phyloP scores from a whole-genome alignment of 805 yeast genomes.

The Saccharomycopsis oosterbeekiorum region DNA sequence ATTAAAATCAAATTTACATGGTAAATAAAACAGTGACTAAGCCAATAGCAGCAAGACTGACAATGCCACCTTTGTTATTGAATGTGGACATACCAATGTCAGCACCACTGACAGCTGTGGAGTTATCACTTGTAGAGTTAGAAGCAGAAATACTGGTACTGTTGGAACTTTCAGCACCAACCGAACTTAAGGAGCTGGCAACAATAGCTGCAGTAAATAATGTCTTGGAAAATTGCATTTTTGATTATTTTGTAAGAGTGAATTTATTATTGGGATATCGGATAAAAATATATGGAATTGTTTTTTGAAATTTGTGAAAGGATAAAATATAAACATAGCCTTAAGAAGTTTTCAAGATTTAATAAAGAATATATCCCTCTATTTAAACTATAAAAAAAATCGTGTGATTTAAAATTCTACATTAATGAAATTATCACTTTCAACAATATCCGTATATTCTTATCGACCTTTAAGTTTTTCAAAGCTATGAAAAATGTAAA shows the following conservation, averaged over 20 bases:
- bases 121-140: not conserved
- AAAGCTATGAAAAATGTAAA: not conserved
- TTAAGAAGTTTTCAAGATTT: no score
- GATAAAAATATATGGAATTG: not conserved
- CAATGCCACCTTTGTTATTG: not conserved
- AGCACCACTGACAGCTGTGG: not conserved
- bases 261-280: not conserved
- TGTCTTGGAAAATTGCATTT: not conserved
- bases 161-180: not conserved
- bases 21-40: not conserved
- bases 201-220: not conserved
- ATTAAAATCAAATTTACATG: not conserved
- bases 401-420: not conserved
- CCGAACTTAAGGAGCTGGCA: not conserved
- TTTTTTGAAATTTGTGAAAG: not conserved
- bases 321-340: not conserved
- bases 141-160: not conserved
- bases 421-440: no score
- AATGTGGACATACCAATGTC: not conserved
- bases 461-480: not conserved
- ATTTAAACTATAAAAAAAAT: not conserved
- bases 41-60: not conserved
- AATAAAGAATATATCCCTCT: not conserved
- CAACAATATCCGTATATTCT: not conserved
- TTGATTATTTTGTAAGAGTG: not conserved